A percentile compares a stretch with the other conserved stretches of the same genome.
Evolutionary conservation across 129 eudicot species (phyloP).

Genomic region (Escallonia herrerae): DNA sequence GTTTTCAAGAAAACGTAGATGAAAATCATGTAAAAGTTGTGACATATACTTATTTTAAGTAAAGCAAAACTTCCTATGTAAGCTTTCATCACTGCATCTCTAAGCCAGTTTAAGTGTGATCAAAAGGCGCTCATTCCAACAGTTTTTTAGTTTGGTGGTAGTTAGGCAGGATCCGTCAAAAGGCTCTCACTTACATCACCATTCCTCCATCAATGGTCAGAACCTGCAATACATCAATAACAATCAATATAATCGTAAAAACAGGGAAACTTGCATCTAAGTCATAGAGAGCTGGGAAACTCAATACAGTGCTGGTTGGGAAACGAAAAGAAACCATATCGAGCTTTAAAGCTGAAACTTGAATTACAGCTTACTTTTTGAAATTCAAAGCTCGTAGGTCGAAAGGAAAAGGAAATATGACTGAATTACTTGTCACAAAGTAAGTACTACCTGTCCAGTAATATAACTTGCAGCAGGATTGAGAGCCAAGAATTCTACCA

Average conservation of each 20-base stretch:
- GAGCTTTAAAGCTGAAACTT: background rate
- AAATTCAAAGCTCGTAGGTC: background rate
- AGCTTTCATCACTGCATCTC: no score
- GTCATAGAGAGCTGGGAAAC: no score
- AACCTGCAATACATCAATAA: conserved; percentile 8
- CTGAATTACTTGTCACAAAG: background rate
- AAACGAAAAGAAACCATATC: background rate
- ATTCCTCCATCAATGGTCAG: conserved; percentile 29
- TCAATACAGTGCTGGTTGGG: background rate
- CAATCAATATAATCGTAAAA: background rate
- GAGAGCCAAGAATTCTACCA: conserved; percentile 34
- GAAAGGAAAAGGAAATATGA: background rate
- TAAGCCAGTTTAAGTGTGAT: no score
- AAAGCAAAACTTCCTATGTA: no score
- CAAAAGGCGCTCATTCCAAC: no score
- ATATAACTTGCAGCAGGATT: conserved; percentile 31
- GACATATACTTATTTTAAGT: no score
- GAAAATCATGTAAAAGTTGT: no score
- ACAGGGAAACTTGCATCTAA: background rate
- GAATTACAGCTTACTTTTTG: background rate
- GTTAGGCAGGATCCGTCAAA: no score
- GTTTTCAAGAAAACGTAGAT: no score
- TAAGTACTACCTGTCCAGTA: conserved; percentile 22
- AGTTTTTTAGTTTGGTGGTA: no score
- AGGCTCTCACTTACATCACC: conserved; percentile 7